Percentiles rank a stretch among this genome's conserved stretches.
Evolutionary conservation across 495 filamentous ascomycete genomes (phyloP).

Genomic region (Neurospora terricola): DNA sequence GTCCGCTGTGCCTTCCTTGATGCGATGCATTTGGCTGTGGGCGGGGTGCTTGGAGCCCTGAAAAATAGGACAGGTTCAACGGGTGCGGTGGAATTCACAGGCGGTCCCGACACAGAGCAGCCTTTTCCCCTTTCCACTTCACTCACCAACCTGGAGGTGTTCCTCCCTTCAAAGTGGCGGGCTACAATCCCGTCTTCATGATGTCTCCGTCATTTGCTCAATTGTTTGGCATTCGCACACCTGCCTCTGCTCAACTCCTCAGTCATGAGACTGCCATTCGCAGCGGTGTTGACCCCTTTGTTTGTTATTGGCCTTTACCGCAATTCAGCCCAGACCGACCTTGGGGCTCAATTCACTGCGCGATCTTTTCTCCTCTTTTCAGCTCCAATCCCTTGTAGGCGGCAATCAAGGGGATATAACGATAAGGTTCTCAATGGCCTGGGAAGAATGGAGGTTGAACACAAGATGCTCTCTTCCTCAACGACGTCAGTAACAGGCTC

Average conservation of each 20-base stretch:
- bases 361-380: background rate
- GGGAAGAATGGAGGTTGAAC: background rate
- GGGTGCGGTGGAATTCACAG: background rate
- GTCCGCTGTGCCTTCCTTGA: background rate
- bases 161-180: background rate
- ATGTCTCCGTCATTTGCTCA: background rate
- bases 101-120: background rate
- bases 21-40: background rate
- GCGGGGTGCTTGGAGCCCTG: background rate
- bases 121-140: background rate
- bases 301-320: background rate
- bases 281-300: background rate
- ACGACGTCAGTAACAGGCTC: background rate
- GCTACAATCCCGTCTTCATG: background rate
- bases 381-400: background rate
- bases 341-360: background rate
- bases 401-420: background rate
- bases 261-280: background rate
- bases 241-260: background rate
- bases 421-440: background rate
- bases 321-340: background rate
- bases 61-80: background rate
- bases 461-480: background rate
- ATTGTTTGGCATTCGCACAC: background rate
- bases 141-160: background rate